Evolutionary conservation across 1,284 basidiomycete species (phyloP).

Genomic region (Volvariella volvacea): DNA sequence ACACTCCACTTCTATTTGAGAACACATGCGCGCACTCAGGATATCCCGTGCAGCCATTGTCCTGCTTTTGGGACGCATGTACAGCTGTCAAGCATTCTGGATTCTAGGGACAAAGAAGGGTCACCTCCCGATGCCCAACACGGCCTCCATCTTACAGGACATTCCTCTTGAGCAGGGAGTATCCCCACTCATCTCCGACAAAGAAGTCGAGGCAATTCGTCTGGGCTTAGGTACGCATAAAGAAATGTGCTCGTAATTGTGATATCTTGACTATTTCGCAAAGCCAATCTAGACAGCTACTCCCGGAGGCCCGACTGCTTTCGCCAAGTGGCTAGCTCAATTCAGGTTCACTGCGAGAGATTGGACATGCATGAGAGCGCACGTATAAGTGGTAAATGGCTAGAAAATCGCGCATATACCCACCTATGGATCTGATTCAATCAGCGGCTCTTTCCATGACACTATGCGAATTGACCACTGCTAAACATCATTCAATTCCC

Average conservation of each 20-base stretch:
- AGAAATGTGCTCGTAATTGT: conserved; percentile 6
- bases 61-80: no score
- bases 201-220: no score
- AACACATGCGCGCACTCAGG: no score
- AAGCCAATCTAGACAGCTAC: conserved; percentile 25
- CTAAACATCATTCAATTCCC: conserved; percentile 55
- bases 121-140: no score
- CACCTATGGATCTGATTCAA: conserved; percentile 11
- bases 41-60: no score
- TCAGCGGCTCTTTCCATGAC: conserved; percentile 72
- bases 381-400: conserved; percentile 44
- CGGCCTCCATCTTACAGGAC: no score
- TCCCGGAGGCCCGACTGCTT: conserved; percentile 58
- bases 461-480: conserved; percentile 67
- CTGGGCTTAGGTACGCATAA: background rate
- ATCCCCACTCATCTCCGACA: no score
- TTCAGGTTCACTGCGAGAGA: conserved; percentile 46
- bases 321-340: conserved; percentile 37
- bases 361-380: conserved; percentile 54
- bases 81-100: no score
- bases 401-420: conserved; percentile 1
- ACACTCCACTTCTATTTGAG: no score
- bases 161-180: no score
- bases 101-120: no score
- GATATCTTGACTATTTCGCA: conserved; percentile 5